These are phyloP conservation scores for Penicillium sp. DNA, from an alignment of 2,329 filamentous ascomycete species.

Conservation along the genomic window DNA sequence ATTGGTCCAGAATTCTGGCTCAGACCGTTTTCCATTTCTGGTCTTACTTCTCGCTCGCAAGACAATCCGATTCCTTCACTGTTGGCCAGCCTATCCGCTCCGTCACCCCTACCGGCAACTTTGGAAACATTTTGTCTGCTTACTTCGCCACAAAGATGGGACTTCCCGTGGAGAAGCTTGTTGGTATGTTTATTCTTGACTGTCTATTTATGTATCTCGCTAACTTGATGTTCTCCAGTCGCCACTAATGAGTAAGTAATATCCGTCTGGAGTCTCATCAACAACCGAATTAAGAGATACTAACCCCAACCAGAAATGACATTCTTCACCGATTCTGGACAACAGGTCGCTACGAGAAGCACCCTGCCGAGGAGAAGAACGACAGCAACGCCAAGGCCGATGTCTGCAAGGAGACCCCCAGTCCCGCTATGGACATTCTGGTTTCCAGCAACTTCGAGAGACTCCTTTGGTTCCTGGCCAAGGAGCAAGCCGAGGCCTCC, in stretches of 20 bases:
- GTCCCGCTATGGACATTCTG: slow-evolving; percentile 96
- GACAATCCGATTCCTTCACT: slow-evolving; percentile 61
- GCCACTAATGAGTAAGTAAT: slow-evolving; percentile 74
- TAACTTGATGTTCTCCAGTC: slow-evolving; percentile 38
- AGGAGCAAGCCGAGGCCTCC: slow-evolving; percentile 59
- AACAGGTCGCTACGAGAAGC: not conserved
- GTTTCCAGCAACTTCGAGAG: slow-evolving; percentile 97
- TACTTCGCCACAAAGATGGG: slow-evolving; percentile 93
- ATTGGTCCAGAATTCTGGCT: slow-evolving; percentile 91
- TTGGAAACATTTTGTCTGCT: slow-evolving; percentile 84
- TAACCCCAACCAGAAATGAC: slow-evolving; percentile 62
- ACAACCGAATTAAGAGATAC: not conserved
- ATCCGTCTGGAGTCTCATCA: no score
- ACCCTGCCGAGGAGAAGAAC: not conserved
- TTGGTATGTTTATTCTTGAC: slow-evolving; percentile 47
- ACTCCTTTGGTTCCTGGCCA: slow-evolving; percentile 85
- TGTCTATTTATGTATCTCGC: not conserved
- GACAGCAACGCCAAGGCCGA: slow-evolving; percentile 39
- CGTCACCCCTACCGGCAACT: slow-evolving; percentile 93
- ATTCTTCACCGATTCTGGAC: slow-evolving; percentile 85
- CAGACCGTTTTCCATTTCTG: slow-evolving; percentile 98
- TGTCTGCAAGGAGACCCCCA: slow-evolving; percentile 87
- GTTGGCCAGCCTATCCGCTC: slow-evolving; percentile 67
- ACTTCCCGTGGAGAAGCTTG: slow-evolving; percentile 81
- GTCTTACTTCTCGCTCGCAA: slow-evolving; percentile 78